Conservation (phyloP, 306 rosid genomes). For the Mimosa pudica region DNA sequence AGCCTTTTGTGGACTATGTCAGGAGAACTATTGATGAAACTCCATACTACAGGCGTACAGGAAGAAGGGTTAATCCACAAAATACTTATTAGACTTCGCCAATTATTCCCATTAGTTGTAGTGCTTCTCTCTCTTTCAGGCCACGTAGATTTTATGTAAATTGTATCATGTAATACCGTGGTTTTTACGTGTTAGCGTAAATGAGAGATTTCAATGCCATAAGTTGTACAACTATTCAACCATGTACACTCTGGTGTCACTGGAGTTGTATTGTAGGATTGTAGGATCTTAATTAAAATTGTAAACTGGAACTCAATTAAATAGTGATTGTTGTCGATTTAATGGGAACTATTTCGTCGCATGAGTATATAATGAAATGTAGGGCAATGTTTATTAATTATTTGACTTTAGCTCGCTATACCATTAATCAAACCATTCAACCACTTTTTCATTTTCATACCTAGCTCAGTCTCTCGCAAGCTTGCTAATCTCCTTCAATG, state of each 20-base stretch:
- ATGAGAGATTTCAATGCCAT: neutral
- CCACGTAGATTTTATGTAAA: constrained; percentile 25
- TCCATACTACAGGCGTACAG: constrained; percentile 78
- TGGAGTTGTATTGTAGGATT: neutral
- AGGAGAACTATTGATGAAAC: constrained; percentile 94
- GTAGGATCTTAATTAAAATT: neutral
- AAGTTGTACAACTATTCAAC: neutral
- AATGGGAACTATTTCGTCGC: neutral
- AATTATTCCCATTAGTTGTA: constrained; percentile 1
- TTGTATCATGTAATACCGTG: constrained; percentile 22
- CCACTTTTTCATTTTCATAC: no score
- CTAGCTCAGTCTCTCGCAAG: no score
- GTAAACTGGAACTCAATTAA: neutral
- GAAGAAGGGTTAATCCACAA: constrained; percentile 78
- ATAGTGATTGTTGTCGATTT: neutral
- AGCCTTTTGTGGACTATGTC: constrained; percentile 91
- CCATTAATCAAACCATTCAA: no score
- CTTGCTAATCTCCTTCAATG: no score
- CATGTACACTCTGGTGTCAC: neutral
- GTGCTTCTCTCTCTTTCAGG: neutral
- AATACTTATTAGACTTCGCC: constrained; percentile 62
- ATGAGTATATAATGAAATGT: neutral
- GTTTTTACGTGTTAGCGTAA: neutral
- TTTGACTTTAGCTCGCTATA: neutral
- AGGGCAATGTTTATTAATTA: neutral